Evolutionary conservation across 2,329 filamentous ascomycete genomes (phyloP).

Genomic region (Microdochium bolleyi): DNA sequence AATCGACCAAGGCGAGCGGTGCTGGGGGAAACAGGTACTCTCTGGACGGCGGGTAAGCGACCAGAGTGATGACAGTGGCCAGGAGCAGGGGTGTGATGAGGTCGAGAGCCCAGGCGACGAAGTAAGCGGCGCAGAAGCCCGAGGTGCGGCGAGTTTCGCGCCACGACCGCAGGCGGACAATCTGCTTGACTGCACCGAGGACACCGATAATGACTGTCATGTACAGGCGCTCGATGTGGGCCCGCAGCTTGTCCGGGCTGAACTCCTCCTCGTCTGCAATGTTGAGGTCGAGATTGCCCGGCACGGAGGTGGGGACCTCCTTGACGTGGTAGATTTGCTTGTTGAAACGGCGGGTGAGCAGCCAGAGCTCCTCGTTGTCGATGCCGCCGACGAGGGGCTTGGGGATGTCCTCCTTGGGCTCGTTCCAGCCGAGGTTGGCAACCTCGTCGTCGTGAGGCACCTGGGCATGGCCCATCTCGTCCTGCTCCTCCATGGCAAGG

Average conservation of each 20-base stretch:
- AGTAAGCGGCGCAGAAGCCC: conserved; percentile 51
- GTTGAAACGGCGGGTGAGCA: conserved; percentile 65
- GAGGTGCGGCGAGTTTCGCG: conserved; percentile 61
- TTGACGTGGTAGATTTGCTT: conserved; percentile 65
- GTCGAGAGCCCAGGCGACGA: conserved; percentile 64
- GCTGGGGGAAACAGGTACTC: conserved; percentile 65
- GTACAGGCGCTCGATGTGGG: conserved; percentile 72
- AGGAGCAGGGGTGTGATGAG: conserved; percentile 57
- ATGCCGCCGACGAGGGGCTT: conserved; percentile 58
- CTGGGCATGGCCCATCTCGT: conserved; percentile 37
- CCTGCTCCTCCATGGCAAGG: conserved; percentile 31
- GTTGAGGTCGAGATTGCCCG: conserved; percentile 70
- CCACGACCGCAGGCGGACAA: conserved; percentile 73
- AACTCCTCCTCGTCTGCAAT: conserved; percentile 79
- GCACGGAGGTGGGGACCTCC: conserved; percentile 47
- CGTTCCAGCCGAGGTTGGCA: conserved; percentile 62
- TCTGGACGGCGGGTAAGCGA: conserved; percentile 57
- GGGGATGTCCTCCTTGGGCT: conserved; percentile 45
- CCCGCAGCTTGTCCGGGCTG: conserved; percentile 73
- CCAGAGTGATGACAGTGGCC: conserved; percentile 52
- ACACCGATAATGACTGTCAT: conserved; percentile 67
- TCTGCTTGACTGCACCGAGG: conserved; percentile 62
- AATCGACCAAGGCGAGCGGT: conserved; percentile 64
- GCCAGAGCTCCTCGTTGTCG: conserved; percentile 66
- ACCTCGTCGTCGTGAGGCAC: conserved; percentile 43